Conservation (phyloP, 805 yeast species). For the Yarrowia yakushimensis region DNA sequence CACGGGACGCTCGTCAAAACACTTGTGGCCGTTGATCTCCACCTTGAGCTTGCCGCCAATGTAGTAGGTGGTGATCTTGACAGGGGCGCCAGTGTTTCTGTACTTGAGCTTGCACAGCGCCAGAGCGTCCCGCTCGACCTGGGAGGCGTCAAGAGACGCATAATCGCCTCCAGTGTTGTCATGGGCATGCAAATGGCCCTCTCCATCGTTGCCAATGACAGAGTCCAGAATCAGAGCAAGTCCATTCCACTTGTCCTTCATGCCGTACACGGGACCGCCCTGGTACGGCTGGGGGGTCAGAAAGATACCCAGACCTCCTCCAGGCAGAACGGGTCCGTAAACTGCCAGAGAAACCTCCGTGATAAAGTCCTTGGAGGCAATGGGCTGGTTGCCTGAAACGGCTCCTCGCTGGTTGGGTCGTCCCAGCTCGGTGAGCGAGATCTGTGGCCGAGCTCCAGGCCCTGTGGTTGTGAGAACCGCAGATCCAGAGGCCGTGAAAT, state of each 20-base stretch:
- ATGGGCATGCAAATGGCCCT: conserved; percentile 41
- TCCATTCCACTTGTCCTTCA: conserved; percentile 42
- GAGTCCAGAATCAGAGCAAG: conserved; percentile 41
- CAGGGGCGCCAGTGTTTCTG: conserved; percentile 37
- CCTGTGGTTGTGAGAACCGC: not conserved
- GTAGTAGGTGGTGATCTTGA: conserved; percentile 37
- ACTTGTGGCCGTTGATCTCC: conserved; percentile 40
- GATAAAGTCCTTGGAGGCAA: conserved; percentile 38
- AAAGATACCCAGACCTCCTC: conserved; percentile 42
- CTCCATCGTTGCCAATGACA: conserved; percentile 29
- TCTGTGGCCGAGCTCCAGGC: conserved; percentile 5
- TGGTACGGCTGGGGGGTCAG: conserved; percentile 34
- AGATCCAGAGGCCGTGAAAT: conserved; percentile 13
- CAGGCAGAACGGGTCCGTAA: conserved; percentile 36
- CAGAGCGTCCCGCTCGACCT: conserved; percentile 35
- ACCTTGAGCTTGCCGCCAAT: conserved; percentile 36
- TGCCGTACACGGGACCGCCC: conserved; percentile 40
- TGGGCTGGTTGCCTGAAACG: conserved; percentile 37
- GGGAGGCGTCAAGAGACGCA: conserved; percentile 19
- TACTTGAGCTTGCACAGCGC: conserved; percentile 39
- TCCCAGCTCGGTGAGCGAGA: conserved; percentile 8
- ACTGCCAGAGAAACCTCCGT: conserved; percentile 36
- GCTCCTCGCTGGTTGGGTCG: conserved; percentile 35
- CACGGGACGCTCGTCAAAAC: conserved; percentile 38
- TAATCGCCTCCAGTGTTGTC: conserved; percentile 40